A percentile compares a stretch with the other conserved stretches of the same genome.
Evolutionary conservation across 2,329 filamentous ascomycete species (phyloP).

Genomic region (Onygenales sp.): DNA sequence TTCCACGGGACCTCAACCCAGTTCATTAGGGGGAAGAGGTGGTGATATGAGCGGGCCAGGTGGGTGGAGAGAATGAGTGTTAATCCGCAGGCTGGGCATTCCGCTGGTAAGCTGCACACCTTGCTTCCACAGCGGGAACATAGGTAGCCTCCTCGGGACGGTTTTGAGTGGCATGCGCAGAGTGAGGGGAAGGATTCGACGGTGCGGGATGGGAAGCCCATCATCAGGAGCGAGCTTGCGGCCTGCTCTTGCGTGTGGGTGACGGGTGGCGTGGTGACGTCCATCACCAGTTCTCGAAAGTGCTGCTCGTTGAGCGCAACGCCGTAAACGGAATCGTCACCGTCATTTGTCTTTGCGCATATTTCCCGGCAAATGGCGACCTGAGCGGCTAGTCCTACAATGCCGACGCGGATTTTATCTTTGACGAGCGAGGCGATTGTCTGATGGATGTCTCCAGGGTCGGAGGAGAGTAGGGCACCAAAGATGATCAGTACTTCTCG

Average conservation of each 20-base stretch:
- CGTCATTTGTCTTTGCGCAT: constrained; percentile 75
- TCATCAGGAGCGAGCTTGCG: constrained; percentile 65
- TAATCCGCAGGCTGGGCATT: constrained; percentile 83
- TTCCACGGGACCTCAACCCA: constrained; percentile 87
- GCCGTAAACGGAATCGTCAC: constrained; percentile 61
- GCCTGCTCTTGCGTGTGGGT: constrained; percentile 30
- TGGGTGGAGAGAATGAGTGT: constrained; percentile 93
- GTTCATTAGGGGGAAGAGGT: constrained; percentile 80
- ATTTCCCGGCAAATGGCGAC: constrained; percentile 88
- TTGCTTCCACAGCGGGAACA: constrained; percentile 84
- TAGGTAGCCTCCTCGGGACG: constrained; percentile 74
- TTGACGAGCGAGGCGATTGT: constrained; percentile 70
- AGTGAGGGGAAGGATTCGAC: constrained; percentile 64
- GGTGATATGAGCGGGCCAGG: constrained; percentile 84
- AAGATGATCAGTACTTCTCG: constrained; percentile 87
- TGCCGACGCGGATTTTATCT: constrained; percentile 76
- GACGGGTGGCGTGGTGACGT: constrained; percentile 71
- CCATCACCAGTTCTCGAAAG: constrained; percentile 81
- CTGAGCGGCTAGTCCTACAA: constrained; percentile 85
- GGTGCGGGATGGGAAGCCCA: constrained; percentile 89
- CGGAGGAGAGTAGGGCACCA: constrained; percentile 78
- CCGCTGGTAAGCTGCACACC: constrained; percentile 80
- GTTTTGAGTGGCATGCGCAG: constrained; percentile 83
- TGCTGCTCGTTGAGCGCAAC: constrained; percentile 81
- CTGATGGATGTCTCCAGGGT: constrained; percentile 90